Percentiles rank a stretch among this genome's conserved stretches.
Conservation (phyloP, 495 filamentous ascomycete genomes). For the Jackrogersella multiformis region DNA sequence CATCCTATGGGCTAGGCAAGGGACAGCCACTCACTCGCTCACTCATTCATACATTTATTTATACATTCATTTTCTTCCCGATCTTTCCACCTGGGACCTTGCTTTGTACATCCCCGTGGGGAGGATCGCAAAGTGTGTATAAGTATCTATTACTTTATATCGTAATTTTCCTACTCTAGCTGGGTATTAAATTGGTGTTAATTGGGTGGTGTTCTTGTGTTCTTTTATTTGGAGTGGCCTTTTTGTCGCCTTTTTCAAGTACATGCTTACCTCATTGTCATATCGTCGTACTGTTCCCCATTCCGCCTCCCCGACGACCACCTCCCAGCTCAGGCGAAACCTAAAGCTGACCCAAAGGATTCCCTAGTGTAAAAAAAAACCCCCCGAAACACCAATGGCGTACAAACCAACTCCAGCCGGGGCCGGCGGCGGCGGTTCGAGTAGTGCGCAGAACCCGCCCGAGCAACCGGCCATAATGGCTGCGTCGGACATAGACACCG, state of each 20-base stretch:
- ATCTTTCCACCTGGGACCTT: no score
- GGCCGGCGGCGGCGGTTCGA: conserved; percentile 16
- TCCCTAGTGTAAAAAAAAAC: conserved; percentile 10
- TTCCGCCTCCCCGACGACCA: neutral
- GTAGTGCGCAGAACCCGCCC: conserved; percentile 9
- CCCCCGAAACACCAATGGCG: conserved; percentile 31
- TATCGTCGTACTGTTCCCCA: neutral
- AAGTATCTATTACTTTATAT: neutral
- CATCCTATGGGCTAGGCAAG: no score
- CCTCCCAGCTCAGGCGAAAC: neutral
- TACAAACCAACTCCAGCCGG: conserved; percentile 23
- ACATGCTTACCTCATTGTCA: no score
- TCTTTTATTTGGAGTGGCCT: neutral
- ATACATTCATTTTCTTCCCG: neutral
- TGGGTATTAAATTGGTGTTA: no score
- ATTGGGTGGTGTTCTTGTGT: neutral
- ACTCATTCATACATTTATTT: no score
- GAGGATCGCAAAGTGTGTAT: neutral
- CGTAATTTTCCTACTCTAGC: no score
- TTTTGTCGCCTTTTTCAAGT: no score
- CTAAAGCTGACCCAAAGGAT: conserved; percentile 6
- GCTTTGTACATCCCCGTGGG: no score
- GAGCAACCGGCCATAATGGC: conserved; percentile 25
- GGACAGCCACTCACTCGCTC: no score
- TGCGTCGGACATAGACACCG: conserved; percentile 25